phyloP scores from a whole-genome alignment of 179 eudicot genomes.

The Actinidia chinensis region DNA sequence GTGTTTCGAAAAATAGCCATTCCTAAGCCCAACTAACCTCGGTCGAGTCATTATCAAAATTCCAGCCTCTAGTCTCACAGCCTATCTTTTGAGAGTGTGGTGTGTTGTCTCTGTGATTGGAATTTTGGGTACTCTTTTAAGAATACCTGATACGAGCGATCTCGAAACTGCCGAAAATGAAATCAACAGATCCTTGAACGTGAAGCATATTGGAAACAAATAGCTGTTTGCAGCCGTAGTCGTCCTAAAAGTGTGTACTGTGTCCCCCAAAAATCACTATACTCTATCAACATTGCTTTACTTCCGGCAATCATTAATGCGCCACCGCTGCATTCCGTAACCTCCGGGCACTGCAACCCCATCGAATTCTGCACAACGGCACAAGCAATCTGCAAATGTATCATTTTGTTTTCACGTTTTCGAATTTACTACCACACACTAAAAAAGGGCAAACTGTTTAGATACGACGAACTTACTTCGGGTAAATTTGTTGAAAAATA shows the following conservation, averaged over 20 bases:
- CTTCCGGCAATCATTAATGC: slow-evolving; percentile 67
- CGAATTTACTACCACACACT: neutral
- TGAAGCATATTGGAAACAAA: slow-evolving; percentile 53
- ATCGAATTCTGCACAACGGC: slow-evolving; percentile 60
- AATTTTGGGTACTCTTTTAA: too few relatives aligned
- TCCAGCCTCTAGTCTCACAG: too few relatives aligned
- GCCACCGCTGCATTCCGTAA: slow-evolving; percentile 73
- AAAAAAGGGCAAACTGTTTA: too few relatives aligned
- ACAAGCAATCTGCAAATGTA: too few relatives aligned
- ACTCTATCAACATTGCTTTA: slow-evolving; percentile 63
- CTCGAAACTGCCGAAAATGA: slow-evolving; percentile 83
- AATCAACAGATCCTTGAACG: slow-evolving; percentile 80
- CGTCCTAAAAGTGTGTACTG: slow-evolving; percentile 87
- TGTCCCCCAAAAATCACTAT: slow-evolving; percentile 57
- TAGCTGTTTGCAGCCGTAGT: slow-evolving; percentile 67
- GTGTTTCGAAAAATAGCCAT: neutral
- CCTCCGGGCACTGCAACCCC: slow-evolving; percentile 51
- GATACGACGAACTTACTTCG: too few relatives aligned
- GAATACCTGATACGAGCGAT: slow-evolving; percentile 71
- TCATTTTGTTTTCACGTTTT: too few relatives aligned
- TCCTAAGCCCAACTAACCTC: neutral
- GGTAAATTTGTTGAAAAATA: too few relatives aligned
- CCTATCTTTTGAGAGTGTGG: too few relatives aligned
- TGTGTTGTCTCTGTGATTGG: too few relatives aligned
- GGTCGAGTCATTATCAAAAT: too few relatives aligned